Percentiles rank a stretch among this genome's conserved stretches.
Evolutionary conservation across 768 basidiomycete genomes (phyloP).

Genomic region (Russula vinacea): DNA sequence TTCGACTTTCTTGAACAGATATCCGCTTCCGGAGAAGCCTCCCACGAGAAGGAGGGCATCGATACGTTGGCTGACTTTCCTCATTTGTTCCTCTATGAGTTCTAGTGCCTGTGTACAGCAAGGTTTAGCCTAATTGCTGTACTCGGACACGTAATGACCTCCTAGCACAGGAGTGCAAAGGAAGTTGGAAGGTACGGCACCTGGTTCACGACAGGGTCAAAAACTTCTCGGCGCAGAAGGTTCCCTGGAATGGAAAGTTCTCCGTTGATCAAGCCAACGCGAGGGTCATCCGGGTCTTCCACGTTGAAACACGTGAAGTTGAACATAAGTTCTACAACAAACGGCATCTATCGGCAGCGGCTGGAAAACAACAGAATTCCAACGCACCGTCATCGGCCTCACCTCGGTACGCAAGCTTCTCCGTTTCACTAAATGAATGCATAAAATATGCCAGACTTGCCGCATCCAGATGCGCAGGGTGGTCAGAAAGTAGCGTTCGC

Average conservation of each 20-base stretch:
- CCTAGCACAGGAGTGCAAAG: slow-evolving; percentile 1
- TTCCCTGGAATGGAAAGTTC: slow-evolving; percentile 81
- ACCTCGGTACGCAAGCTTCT: slow-evolving; percentile 76
- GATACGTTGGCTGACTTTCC: slow-evolving; percentile 63
- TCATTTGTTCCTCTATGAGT: slow-evolving; percentile 73
- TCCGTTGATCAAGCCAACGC: slow-evolving; percentile 77
- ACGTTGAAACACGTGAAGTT: slow-evolving; percentile 90
- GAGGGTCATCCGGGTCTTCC: slow-evolving; percentile 75
- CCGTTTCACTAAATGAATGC: slow-evolving; percentile 86
- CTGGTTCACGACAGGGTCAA: slow-evolving; percentile 82
- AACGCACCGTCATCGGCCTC: slow-evolving; percentile 68
- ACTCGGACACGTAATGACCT: slow-evolving; percentile 15
- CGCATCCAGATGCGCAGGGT: slow-evolving; percentile 79
- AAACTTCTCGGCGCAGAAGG: slow-evolving; percentile 76
- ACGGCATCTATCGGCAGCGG: slow-evolving; percentile 16
- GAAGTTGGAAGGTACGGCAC: slow-evolving; percentile 40
- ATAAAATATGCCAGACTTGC: slow-evolving; percentile 84
- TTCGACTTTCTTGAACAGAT: slow-evolving; percentile 76
- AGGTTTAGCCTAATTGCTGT: slow-evolving; percentile 5
- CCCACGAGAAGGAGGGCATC: slow-evolving; percentile 87
- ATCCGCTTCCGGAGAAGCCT: slow-evolving; percentile 84
- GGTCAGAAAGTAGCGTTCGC: slow-evolving; percentile 70
- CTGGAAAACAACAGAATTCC: slow-evolving; percentile 2
- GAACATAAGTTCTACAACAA: slow-evolving; percentile 67
- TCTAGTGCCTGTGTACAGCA: slow-evolving; percentile 57